A percentile compares a stretch with the other conserved stretches of the same genome.
These are phyloP conservation scores for Yamadazyma olivae DNA, from an alignment of 805 yeast species.

Conservation along the genomic window DNA sequence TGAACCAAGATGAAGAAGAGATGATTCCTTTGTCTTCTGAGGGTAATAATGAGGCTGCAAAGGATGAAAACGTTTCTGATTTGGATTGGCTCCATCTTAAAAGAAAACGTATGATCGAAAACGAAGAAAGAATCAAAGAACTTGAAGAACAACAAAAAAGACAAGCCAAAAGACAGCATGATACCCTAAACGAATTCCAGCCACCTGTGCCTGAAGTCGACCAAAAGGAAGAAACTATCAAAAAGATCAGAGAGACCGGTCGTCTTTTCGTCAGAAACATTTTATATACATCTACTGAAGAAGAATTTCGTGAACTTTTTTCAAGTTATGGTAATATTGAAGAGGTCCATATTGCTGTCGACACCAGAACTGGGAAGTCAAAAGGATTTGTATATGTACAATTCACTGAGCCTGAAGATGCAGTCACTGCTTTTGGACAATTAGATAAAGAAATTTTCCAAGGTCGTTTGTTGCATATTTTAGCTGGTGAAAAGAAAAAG, in stretches of 20 bases:
- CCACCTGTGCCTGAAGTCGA: slow-evolving; percentile 17
- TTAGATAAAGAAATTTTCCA: slow-evolving; percentile 90
- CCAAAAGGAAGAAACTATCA: slow-evolving; percentile 46
- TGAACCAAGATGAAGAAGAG: slow-evolving; percentile 16
- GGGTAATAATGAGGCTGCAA: slow-evolving; percentile 23
- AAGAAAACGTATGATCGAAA: slow-evolving; percentile 61
- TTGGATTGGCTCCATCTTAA: slow-evolving; percentile 83
- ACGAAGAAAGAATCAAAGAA: slow-evolving; percentile 17
- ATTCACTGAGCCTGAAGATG: slow-evolving; percentile 66
- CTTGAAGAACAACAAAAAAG: slow-evolving; percentile 3
- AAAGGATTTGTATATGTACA: slow-evolving; percentile 91
- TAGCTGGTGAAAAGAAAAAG: slow-evolving; percentile 82
- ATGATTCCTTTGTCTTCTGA: slow-evolving; percentile 16
- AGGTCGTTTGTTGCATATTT: slow-evolving; percentile 86
- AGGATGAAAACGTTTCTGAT: slow-evolving; percentile 76
- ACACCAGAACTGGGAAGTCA: slow-evolving; percentile 82
- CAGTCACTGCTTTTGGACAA: slow-evolving; percentile 67
- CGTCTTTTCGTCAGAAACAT: slow-evolving; percentile 88
- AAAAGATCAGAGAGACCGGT: slow-evolving; percentile 63
- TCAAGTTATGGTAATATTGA: slow-evolving; percentile 65
- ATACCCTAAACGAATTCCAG: slow-evolving; percentile 8
- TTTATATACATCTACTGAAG: slow-evolving; percentile 72
- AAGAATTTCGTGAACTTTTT: slow-evolving; percentile 69
- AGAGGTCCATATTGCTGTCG: slow-evolving; percentile 91
- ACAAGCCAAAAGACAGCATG: slow-evolving; percentile 1